Base-by-base conservation (phyloP, 257 asterid genomes). In the Nicotiana benthamiana region DNA sequence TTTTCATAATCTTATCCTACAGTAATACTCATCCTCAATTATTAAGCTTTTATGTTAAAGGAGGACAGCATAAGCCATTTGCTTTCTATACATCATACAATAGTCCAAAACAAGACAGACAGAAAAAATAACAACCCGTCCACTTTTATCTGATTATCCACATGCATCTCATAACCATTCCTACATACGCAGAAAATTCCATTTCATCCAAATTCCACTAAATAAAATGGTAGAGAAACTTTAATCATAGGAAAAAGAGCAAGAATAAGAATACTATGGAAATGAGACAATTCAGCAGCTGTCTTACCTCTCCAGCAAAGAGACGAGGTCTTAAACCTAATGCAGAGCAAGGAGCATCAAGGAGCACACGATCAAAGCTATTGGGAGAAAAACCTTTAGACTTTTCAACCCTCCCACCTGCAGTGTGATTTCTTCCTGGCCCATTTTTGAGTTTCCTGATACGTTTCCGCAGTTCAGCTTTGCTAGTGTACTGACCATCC, bases 311-410 rank as follows among this genome's bases (percentile, higher is more conserved):
- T 84, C 94, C 97, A 52, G 95, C 89, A 89, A 95, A 95, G 59
- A 95, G 81, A 40, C 99, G 91, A 84, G 99, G 99, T 81, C 99
- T 87, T 85, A 95, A 87, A 83, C 99, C 99, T 88, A 95, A 97
- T 79, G 99, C 99, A 68, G 99, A 95, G 85, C 99, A 95, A 85
- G 99, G 99, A 87, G 97, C 99, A 89, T 95, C 99, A 60, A 95
- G 95, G 66, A 95, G 98, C 87, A 95, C 98, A 54, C 99, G 97
- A 51, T 95, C 97, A 89, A 95, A 95, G 88, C 93, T 90, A 89
- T 91, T 89, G 11, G 97, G 96, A 34, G 88, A 84, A 87, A 95
- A 95, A 53, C 99, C 99, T 87, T 87, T 83, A 20, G 89, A 92
- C 82, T 86, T 92, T 84, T 91, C 97, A 66, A 89, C 98, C 83